phyloP scores from a whole-genome alignment of 441 rosid genomes.

The Populus hybrid region DNA sequence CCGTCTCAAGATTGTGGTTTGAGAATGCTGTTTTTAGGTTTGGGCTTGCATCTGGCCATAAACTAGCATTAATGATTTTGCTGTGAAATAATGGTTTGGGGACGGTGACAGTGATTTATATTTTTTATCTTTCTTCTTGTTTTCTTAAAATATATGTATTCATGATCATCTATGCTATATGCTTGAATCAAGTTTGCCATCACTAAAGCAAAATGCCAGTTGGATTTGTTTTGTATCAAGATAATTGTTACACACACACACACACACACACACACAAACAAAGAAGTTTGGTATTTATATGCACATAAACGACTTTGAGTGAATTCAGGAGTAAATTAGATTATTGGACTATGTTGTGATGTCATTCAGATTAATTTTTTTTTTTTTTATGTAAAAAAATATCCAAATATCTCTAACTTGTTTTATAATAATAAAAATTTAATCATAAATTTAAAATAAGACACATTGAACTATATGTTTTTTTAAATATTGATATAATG shows the following conservation, averaged over 20 bases:
- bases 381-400: too few relatives aligned
- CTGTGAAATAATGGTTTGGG: conserved; percentile 21
- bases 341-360: not conserved
- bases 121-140: not conserved
- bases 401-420: not conserved
- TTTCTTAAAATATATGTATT: too few relatives aligned
- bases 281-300: not conserved
- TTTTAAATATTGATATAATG: too few relatives aligned
- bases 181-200: not conserved
- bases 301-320: not conserved
- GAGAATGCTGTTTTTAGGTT: conserved; percentile 8
- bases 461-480: too few relatives aligned
- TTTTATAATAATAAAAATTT: too few relatives aligned
- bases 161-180: too few relatives aligned
- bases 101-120: conserved; percentile 6
- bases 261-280: not conserved
- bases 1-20: not conserved
- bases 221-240: not conserved
- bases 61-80: conserved; percentile 21
- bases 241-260: too few relatives aligned
- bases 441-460: too few relatives aligned
- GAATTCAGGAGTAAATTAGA: too few relatives aligned
- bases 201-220: not conserved
- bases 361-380: not conserved
- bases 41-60: conserved; percentile 17